Base-by-base conservation (phyloP, 495 filamentous ascomycete species). In the Patellaria atrata region DNA sequence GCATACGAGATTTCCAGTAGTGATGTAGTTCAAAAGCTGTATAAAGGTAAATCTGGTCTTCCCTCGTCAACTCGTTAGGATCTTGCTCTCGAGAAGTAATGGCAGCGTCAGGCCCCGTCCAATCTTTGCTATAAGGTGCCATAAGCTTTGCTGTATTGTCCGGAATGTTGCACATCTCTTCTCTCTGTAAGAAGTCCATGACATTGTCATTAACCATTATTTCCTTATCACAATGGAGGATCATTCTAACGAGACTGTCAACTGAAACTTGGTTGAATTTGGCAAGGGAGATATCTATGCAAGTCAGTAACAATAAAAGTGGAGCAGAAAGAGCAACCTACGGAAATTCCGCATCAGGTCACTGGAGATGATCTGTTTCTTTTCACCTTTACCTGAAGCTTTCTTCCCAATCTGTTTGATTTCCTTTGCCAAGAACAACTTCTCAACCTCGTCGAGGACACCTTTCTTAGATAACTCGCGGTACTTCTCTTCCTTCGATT, bases 1-100 rank as follows among this genome's bases (percentile, higher is more conserved):
- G 71, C 71, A 94, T 94, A 57, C 89, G 75, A 27, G 80, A 79
- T 67, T 94, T 96, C 89, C 89, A 97, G 58, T 97, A 97, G 56
- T 97, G 91, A 40, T 91, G 83, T 44, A 97, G 65, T 52, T 97
- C 91, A 44, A 77, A 97, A 0, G 91, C 82, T 2, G 89, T 96
- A 40, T 78, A 76, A 9, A 97, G 65, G 52, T 85, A 97, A 22
- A 97, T 79, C 59, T 94, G 84, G 58, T 97, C 89, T 47, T 96
- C 82, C 38, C 87, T 67, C 1, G 86, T 94, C 22, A 97, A 73
- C 48, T 97, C 89, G 12, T 45, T 55, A 0, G 89, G 87, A 56
- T 96, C 86, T 44, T 82, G 76, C 50, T 97, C 89, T 22, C 86
- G 72, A 37, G 73, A 73, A 25, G 80, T 75, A 39, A 71, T 77